Evolutionary conservation across 371 early-diverging fungal species (phyloP).

Genomic region (Mucor irregularis): DNA sequence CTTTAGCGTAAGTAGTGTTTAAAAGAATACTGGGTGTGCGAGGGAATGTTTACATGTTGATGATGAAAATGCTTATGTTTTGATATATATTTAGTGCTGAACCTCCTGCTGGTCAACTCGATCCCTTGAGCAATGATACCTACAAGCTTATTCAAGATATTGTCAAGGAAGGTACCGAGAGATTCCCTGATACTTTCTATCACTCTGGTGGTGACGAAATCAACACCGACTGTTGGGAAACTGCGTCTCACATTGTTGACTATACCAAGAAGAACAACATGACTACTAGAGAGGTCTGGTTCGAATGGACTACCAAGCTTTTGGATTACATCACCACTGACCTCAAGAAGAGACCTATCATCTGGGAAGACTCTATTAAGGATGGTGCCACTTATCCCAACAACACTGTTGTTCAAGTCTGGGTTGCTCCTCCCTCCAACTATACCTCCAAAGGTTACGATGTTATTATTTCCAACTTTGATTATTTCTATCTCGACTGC

Average conservation of each 20-base stretch:
- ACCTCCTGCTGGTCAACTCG: conserved; percentile 78
- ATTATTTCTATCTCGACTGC: conserved; percentile 64
- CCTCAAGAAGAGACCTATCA: conserved; percentile 21
- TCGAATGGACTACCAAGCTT: conserved; percentile 32
- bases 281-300: conserved; percentile 25
- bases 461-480: conserved; percentile 48
- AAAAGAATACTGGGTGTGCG: too few species aligned
- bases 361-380: conserved; percentile 33
- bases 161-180: conserved; percentile 53
- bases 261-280: conserved; percentile 28
- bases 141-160: conserved; percentile 35
- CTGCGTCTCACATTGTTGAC: conserved; percentile 12
- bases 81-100: too few species aligned
- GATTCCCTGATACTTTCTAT: conserved; percentile 69
- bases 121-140: conserved; percentile 58
- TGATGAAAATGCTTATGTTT: too few species aligned
- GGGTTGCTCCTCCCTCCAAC: conserved; percentile 39
- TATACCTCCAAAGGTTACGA: conserved; percentile 44
- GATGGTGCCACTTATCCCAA: conserved; percentile 18
- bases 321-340: conserved; percentile 13
- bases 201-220: conserved; percentile 83
- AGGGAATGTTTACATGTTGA: too few species aligned
- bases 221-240: conserved; percentile 64
- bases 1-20: too few species aligned
- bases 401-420: conserved; percentile 54